These are phyloP conservation scores for Pleurozium schreberi DNA, from an alignment of 225 moss, liverwort and hornwort genomes.

Conservation along the genomic window DNA sequence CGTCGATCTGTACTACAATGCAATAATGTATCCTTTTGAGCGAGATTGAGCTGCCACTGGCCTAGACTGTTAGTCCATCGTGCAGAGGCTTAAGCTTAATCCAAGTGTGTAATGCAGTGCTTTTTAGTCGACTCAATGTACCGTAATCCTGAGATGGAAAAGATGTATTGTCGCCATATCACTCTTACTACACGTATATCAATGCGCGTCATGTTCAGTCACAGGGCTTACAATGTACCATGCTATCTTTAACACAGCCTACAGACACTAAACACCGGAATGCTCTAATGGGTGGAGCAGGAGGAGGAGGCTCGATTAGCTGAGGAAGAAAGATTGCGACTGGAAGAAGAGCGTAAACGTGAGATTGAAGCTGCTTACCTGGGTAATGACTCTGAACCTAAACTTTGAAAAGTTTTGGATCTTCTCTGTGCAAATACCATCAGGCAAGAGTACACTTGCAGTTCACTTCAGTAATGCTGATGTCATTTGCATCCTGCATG, in stretches of 20 bases:
- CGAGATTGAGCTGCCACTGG: not conserved
- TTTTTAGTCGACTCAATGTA: not conserved
- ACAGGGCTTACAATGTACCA: not conserved
- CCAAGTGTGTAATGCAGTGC: not conserved
- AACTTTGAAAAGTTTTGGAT: not conserved
- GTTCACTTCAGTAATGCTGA: not conserved
- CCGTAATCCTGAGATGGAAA: not conserved
- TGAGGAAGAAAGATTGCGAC: constrained; percentile 21
- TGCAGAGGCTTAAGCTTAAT: not conserved
- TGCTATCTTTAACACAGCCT: constrained; percentile 10
- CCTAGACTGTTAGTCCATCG: not conserved
- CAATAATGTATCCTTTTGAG: constrained; percentile 51
- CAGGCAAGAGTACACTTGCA: not conserved
- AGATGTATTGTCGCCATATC: not conserved
- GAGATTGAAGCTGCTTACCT: constrained; percentile 52
- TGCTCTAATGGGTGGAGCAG: not conserved
- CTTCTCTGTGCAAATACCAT: not conserved
- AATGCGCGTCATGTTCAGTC: not conserved
- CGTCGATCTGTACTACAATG: too few species aligned
- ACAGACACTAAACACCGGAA: not conserved
- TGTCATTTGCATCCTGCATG: not conserved
- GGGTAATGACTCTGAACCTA: constrained; percentile 1
- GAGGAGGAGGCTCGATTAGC: constrained; percentile 24
- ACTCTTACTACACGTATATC: not conserved
- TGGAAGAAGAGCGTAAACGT: constrained; percentile 26